Conservation (phyloP, 768 basidiomycete species). For the Phylloporus rhodoxanthus region DNA sequence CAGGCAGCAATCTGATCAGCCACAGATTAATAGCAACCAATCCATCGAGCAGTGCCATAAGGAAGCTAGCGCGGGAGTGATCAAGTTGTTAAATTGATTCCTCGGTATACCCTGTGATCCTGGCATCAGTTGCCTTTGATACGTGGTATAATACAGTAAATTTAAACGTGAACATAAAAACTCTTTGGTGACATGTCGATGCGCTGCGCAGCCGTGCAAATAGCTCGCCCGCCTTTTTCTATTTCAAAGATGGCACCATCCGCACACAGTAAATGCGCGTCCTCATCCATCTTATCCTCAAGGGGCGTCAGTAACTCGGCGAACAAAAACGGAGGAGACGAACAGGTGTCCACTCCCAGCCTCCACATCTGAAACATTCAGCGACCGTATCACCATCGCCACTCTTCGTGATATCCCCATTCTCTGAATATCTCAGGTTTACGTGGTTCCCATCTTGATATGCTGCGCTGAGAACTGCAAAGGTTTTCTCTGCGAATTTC, state of each 20-base stretch:
- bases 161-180: slow-evolving; percentile 46
- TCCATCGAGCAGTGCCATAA: slow-evolving; percentile 68
- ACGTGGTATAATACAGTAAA: not conserved
- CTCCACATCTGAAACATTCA: slow-evolving; percentile 72
- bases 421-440: slow-evolving; percentile 46
- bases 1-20: not conserved
- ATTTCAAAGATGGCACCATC: slow-evolving; percentile 73
- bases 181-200: slow-evolving; percentile 25
- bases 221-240: slow-evolving; percentile 51
- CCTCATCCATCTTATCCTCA: slow-evolving; percentile 54
- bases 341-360: slow-evolving; percentile 88
- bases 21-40: slow-evolving; percentile 63
- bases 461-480: slow-evolving; percentile 55
- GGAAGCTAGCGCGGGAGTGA: slow-evolving; percentile 50
- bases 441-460: slow-evolving; percentile 75
- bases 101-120: slow-evolving; percentile 4
- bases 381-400: slow-evolving; percentile 52
- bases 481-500: slow-evolving; percentile 48
- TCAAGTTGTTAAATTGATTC: slow-evolving; percentile 37
- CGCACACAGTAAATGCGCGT: slow-evolving; percentile 69
- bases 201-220: slow-evolving; percentile 39
- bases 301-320: slow-evolving; percentile 2
- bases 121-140: not conserved
- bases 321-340: slow-evolving; percentile 22
- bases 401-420: slow-evolving; percentile 38